Evolutionary conservation across 768 basidiomycete genomes (phyloP).

Genomic region (Pleurotus salmoneostramineus): DNA sequence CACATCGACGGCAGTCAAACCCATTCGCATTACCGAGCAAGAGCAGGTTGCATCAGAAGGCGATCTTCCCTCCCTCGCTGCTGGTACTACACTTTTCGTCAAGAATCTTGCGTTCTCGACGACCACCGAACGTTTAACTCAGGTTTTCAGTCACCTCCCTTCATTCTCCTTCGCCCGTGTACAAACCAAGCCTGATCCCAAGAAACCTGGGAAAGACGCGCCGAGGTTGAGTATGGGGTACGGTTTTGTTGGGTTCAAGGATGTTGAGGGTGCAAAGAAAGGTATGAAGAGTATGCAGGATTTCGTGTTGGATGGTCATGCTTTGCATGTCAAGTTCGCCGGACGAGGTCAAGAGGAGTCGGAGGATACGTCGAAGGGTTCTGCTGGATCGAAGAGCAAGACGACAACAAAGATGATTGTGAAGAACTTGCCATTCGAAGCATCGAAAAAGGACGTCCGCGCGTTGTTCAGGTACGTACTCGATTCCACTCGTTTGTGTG

Average conservation of each 20-base stretch:
- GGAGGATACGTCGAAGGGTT: constrained; percentile 29
- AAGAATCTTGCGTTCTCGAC: constrained; percentile 97
- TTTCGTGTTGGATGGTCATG: constrained; percentile 83
- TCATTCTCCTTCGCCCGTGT: constrained; percentile 85
- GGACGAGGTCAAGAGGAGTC: constrained; percentile 73
- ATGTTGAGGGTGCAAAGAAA: constrained; percentile 63
- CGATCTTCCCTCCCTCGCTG: constrained; percentile 41
- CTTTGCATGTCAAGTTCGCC: constrained; percentile 80
- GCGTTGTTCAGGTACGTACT: constrained; percentile 79
- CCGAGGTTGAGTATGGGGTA: constrained; percentile 87
- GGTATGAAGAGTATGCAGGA: constrained; percentile 78
- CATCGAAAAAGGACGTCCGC: constrained; percentile 86
- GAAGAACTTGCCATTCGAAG: constrained; percentile 98
- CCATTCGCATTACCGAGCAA: constrained; percentile 43
- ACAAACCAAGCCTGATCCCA: constrained; percentile 88
- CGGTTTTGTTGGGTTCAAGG: constrained; percentile 91
- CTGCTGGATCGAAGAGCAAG: constrained; percentile 44
- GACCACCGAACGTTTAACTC: constrained; percentile 64
- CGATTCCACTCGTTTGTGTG: not conserved
- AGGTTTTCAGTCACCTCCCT: constrained; percentile 70
- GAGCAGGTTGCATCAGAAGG: constrained; percentile 28
- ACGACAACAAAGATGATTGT: constrained; percentile 83
- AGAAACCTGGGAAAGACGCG: constrained; percentile 46
- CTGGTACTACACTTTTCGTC: constrained; percentile 84
- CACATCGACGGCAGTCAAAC: constrained; percentile 17